Evolutionary conservation across 2,329 filamentous ascomycete genomes (phyloP), one percentile per base, ranked within the genome.

Genomic region (Emergomyces orientalis): DNA sequence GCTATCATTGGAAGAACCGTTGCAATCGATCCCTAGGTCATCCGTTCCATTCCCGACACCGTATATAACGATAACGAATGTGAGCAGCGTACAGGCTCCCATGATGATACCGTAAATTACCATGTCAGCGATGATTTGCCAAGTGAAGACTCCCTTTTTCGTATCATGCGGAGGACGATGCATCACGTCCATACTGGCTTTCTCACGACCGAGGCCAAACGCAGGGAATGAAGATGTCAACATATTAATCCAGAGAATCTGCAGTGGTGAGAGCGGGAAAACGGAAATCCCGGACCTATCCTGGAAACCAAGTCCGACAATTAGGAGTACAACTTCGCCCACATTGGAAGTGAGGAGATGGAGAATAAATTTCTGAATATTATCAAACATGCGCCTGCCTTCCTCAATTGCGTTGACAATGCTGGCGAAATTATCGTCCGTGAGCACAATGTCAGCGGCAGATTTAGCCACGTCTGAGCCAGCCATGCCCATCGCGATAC

Each of bases 381-480:
- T 94, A 75, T 93, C 89, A 72, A 92, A 93, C 81, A 93, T 91
- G 68, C 90, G 84, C 17, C 90, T 84, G 19, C 90, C 90, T 76
- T 94, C 89, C 68, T 89, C 88, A 66, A 94, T 90, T 5, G 90
- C 89, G 43, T 89, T 85, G 22, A 94, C 86, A 66, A 95, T 94
- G 1, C 87, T 90, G 67, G 91, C 89, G 76, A 95, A 95, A 76
- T 93, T 92, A 77, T 94, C 90, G 71, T 94, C 89, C 0, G 89
- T 87, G 6, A 79, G 70, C 4, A 79, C 77, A 67, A 79, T 79
- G 63, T 79, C 88, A 22, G 87, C 83, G 0, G 90, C 90, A 52
- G 88, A 89, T 75, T 94, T 95, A 65, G 90, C 90, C 7, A 95
- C 90, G 69, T 94, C 90, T 13, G 87, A 91, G 1, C 90, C 90